Evolutionary conservation across 2,329 filamentous ascomycete species (phyloP).

Genomic region (Venturia carpophila): DNA sequence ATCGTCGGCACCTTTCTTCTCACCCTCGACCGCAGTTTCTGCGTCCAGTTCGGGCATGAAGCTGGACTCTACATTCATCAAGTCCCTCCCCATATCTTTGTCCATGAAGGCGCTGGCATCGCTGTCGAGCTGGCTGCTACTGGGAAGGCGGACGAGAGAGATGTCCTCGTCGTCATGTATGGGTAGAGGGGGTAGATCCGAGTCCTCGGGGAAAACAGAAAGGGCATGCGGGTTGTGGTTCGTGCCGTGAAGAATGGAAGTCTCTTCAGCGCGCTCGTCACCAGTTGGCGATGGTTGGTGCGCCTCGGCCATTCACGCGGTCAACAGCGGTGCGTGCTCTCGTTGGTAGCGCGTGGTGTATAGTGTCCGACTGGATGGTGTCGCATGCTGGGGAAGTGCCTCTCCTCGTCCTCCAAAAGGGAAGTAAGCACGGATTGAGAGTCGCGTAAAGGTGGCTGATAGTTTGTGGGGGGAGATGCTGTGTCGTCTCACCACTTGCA

Average conservation of each 20-base stretch:
- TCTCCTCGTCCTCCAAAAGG: neutral
- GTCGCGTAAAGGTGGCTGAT: neutral
- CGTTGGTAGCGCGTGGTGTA: neutral
- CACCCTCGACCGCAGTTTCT: constrained; percentile 23
- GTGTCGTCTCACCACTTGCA: neutral
- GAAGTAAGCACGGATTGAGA: neutral
- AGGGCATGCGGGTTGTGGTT: neutral
- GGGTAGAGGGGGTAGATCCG: constrained; percentile 35
- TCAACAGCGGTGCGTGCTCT: neutral
- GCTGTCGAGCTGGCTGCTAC: constrained; percentile 1
- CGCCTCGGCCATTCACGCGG: constrained; percentile 8
- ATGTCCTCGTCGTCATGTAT: constrained; percentile 23
- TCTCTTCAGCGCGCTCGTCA: neutral
- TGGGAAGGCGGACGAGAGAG: constrained; percentile 6
- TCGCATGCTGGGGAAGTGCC: neutral
- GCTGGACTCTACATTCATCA: constrained; percentile 57
- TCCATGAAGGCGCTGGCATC: constrained; percentile 41
- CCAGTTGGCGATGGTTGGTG: neutral
- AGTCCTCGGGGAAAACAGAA: constrained; percentile 22
- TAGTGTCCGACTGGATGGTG: neutral
- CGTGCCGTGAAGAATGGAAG: neutral
- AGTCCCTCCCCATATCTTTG: constrained; percentile 49
- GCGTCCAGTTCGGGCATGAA: constrained; percentile 51
- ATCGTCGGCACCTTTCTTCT: constrained; percentile 35
- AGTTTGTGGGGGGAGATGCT: neutral